Base-by-base conservation (phyloP, 352 stramenopile species). In the Globisporangium irregulare region DNA sequence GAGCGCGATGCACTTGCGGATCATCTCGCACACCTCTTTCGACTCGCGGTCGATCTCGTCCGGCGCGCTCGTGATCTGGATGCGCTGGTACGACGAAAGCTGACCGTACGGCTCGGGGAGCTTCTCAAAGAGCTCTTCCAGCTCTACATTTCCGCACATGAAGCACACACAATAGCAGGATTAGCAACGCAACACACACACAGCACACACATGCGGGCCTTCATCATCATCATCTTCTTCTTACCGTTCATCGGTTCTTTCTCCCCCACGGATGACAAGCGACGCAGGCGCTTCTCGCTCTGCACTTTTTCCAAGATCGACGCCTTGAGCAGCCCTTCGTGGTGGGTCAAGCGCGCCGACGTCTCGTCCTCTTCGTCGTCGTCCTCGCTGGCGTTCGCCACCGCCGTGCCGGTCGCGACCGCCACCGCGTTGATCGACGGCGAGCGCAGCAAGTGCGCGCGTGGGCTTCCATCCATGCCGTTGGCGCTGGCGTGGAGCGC, bases 81-180 rank as follows among this genome's bases (percentile, higher is more conserved):
- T 92, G 58, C 86, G 86, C 70, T 94, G 84, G 72, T 90, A 96
- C 20, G 76, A 73, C 60, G 72, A 82, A 46, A 79, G 38, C 62
- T 94, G 73, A 1, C 80, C 81, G 73, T 94, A 96, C 20, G 88
- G 88, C 74, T 91, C 86, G 8, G 86, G 88, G 24, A 94, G 79
- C 46, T 71, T 80, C 63, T 96, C 85, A 70, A 96, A 96, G 24
- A 96, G 73, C 60, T 87, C 81, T 51, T 77, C 72, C 6, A 77
- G 66, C 41, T 74, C 72, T 63, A 18, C 27, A 59, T 65, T 32
- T 43, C 2, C 54, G 57, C 32, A 32, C 32, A 48, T 3, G 24
- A 61, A 20, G 54, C 34, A n/a, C 36, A 69, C 25, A 64, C 4
- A 20, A 14, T 1, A 59, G 6, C 10, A 43, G 14, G 9, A 10